A percentile compares a stretch with the other conserved stretches of the same genome.
Conservation (phyloP, 441 rosid genomes). For the Pelargonium fulgidum region DNA sequence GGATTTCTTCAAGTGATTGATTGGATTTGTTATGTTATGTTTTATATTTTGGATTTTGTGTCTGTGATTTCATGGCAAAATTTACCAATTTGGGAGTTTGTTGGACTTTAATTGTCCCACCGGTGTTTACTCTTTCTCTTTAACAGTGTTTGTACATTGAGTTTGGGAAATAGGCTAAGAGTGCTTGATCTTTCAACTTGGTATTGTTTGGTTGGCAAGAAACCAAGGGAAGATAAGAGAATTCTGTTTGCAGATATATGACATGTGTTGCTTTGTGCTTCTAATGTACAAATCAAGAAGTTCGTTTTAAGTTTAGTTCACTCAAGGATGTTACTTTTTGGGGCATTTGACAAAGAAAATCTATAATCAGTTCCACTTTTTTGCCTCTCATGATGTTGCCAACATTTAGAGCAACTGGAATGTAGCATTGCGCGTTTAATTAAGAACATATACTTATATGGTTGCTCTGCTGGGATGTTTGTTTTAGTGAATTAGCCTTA, state of each 20-base stretch:
- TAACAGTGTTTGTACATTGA: not conserved
- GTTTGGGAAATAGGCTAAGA: not conserved
- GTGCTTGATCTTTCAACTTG: not conserved
- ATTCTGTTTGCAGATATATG: too few species aligned
- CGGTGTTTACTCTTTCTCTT: not conserved
- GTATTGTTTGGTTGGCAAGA: not conserved
- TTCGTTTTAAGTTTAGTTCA: too few species aligned
- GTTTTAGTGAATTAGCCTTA: not conserved
- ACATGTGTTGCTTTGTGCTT: not conserved
- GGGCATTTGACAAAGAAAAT: too few species aligned
- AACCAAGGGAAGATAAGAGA: too few species aligned
- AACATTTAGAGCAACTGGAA: too few species aligned
- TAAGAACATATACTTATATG: not conserved
- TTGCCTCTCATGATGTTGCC: too few species aligned
- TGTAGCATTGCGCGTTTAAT: not conserved
- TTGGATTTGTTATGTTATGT: not conserved
- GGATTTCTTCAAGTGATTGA: not conserved
- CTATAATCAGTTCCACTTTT: too few species aligned
- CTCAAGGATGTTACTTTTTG: too few species aligned
- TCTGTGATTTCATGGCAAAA: not conserved
- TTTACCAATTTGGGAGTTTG: too few species aligned
- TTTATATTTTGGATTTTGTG: not conserved
- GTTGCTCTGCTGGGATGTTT: not conserved
- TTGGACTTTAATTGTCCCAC: too few species aligned
- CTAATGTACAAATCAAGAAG: not conserved